A percentile compares a stretch with the other conserved stretches of the same genome.
Evolutionary conservation across 495 filamentous ascomycete genomes (phyloP).

Genomic region (Clavariopsis aquatica): DNA sequence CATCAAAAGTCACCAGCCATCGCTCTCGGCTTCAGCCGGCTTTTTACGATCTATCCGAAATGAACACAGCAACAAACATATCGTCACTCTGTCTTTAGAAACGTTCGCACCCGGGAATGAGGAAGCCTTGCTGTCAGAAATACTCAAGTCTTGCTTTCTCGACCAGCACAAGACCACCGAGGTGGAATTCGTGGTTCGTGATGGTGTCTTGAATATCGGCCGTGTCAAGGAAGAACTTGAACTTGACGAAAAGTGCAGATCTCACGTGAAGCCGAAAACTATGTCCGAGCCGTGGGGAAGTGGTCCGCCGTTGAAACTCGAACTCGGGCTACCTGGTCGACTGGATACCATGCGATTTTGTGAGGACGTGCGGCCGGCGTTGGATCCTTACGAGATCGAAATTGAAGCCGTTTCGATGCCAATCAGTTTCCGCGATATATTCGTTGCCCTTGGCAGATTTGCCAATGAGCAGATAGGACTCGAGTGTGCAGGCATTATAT

Average conservation of each 20-base stretch:
- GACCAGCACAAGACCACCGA: neutral
- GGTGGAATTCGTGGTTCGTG: constrained; percentile 1
- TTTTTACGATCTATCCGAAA: neutral
- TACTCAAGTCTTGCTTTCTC: neutral
- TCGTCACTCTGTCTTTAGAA: neutral
- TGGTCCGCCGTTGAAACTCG: neutral
- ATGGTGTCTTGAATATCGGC: neutral
- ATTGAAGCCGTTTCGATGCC: neutral
- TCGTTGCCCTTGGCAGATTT: neutral
- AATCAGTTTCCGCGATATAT: neutral
- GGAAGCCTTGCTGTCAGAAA: neutral
- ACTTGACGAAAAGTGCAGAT: neutral
- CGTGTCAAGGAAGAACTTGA: neutral
- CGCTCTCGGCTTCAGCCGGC: neutral
- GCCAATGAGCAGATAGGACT: neutral
- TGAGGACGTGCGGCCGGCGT: neutral
- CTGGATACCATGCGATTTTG: neutral
- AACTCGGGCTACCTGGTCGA: neutral
- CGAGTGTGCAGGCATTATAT: constrained; percentile 2
- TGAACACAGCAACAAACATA: neutral
- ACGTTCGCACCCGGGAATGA: neutral
- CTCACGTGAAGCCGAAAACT: neutral
- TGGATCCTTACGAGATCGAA: neutral
- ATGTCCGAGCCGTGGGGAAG: neutral
- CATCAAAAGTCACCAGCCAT: neutral